A percentile compares a stretch with the other conserved stretches of the same genome.
Conservation (phyloP, 306 rosid species). For the Vigna radiata region DNA sequence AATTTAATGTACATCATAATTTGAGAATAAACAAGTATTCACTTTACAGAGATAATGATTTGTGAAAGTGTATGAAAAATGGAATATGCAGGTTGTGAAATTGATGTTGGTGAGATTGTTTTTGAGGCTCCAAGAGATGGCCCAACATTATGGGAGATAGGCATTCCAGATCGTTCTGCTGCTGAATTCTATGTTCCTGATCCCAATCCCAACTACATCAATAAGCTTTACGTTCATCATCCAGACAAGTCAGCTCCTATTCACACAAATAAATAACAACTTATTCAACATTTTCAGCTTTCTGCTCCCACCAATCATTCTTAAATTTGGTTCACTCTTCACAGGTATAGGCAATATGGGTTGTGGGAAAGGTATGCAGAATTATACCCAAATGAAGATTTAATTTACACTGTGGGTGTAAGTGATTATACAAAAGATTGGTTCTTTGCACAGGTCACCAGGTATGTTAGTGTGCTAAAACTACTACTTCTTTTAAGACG, state of each 20-base stretch:
- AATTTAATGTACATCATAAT: background rate
- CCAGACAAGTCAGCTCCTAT: slow-evolving; percentile 69
- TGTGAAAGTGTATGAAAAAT: background rate
- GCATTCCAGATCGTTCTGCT: slow-evolving; percentile 85
- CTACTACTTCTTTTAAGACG: no score
- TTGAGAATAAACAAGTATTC: background rate
- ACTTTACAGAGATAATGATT: background rate
- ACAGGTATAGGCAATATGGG: slow-evolving; percentile 84
- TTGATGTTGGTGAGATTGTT: slow-evolving; percentile 58
- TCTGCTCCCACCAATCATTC: background rate
- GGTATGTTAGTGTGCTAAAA: slow-evolving; percentile 46
- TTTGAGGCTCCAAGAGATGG: slow-evolving; percentile 81
- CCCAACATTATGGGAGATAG: slow-evolving; percentile 90
- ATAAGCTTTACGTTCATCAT: slow-evolving; percentile 69
- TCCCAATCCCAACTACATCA: slow-evolving; percentile 75
- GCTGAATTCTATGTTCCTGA: slow-evolving; percentile 76
- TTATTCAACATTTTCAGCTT: background rate
- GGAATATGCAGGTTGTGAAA: slow-evolving; percentile 59
- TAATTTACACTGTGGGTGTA: slow-evolving; percentile 62
- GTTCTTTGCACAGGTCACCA: slow-evolving; percentile 90
- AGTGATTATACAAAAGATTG: slow-evolving; percentile 75
- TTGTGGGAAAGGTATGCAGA: slow-evolving; percentile 93
- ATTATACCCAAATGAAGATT: slow-evolving; percentile 67
- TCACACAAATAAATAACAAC: background rate
- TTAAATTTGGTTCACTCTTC: background rate